Conservation (phyloP, 495 filamentous ascomycete species). For the Lasiosphaeria hispida region DNA sequence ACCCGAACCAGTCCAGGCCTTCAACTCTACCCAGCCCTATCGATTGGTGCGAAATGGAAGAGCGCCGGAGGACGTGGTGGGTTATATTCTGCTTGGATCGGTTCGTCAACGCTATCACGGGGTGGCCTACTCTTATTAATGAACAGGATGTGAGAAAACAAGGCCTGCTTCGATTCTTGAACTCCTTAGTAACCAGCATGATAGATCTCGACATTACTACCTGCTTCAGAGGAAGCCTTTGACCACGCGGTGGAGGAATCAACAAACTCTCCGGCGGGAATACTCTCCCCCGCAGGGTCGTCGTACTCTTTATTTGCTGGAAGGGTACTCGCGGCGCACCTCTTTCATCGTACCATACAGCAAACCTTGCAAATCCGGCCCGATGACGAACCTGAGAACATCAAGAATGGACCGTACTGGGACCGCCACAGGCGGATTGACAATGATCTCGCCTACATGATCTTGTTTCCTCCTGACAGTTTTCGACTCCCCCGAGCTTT, state of each 20-base stretch:
- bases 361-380: neutral
- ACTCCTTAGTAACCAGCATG: neutral
- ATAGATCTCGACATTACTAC: constrained; percentile 12
- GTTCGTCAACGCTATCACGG: neutral
- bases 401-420: constrained; percentile 10
- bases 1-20: neutral
- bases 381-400: neutral
- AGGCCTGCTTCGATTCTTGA: neutral
- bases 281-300: neutral
- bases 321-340: constrained; percentile 5
- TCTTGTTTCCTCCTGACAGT: constrained; percentile 11
- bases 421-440: constrained; percentile 5
- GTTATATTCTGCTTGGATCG: constrained; percentile 12
- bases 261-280: neutral
- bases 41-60: constrained; percentile 10
- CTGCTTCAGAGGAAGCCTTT: constrained; percentile 15
- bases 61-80: constrained; percentile 16
- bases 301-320: constrained; percentile 6
- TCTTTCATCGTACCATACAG: constrained; percentile 9
- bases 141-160: constrained; percentile 8
- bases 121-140: constrained; percentile 12
- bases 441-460: constrained; percentile 1
- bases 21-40: neutral
- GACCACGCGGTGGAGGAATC: neutral
- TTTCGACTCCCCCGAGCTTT: constrained; percentile 1